Conservation (phyloP, 2,329 filamentous ascomycete species). For the Fusarium redolens region DNA sequence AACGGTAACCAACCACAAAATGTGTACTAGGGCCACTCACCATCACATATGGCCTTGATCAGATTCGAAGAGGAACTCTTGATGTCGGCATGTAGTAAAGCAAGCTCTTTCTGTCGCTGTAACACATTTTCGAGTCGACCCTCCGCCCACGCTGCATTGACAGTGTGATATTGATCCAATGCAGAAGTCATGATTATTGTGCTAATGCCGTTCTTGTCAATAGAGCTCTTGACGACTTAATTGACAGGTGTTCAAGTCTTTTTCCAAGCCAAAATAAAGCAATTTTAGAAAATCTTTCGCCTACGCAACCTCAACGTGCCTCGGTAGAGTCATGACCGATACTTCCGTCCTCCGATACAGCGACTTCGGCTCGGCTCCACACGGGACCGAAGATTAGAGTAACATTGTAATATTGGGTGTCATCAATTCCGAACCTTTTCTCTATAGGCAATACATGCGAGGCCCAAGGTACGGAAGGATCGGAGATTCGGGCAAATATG, state of each 20-base stretch:
- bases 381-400: neutral
- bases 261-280: neutral
- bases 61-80: neutral
- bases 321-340: neutral
- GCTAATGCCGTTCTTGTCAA: neutral
- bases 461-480: fast-evolving
- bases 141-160: neutral
- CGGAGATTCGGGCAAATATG: neutral
- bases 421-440: neutral
- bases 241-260: fast-evolving
- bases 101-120: constrained; percentile 8
- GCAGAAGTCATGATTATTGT: constrained; percentile 65
- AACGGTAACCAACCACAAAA: no score
- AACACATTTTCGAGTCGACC: constrained; percentile 1
- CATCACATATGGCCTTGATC: neutral
- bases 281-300: neutral
- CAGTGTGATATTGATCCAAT: neutral
- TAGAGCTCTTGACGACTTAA: no score
- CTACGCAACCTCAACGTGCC: neutral
- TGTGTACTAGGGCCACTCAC: neutral
- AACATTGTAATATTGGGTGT: fast-evolving
- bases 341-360: neutral
- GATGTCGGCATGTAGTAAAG: neutral
- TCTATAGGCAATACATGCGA: no score
- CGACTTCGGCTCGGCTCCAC: constrained; percentile 4